A percentile compares a stretch with the other conserved stretches of the same genome.
phyloP scores from a whole-genome alignment of 2,329 filamentous ascomycete species.

The Aspergillus nomiae region DNA sequence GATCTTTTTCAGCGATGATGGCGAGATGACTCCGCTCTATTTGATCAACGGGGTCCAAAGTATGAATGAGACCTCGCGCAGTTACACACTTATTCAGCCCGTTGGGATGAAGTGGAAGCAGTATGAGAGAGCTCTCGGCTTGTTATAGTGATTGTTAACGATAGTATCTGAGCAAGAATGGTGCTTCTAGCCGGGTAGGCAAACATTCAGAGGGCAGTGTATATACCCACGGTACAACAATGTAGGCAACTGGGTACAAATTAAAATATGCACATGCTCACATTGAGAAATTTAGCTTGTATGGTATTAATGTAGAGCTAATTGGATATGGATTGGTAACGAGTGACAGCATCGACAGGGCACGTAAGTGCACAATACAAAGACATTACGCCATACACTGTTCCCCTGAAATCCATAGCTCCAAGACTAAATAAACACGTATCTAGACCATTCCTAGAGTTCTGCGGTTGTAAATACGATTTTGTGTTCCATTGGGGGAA shows the following conservation, averaged over 20 bases:
- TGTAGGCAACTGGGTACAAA: too few species aligned
- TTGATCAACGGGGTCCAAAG: conserved; percentile 53
- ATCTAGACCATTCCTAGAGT: neutral
- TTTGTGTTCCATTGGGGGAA: neutral
- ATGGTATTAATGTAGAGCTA: too few species aligned
- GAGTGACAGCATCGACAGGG: too few species aligned
- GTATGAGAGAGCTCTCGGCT: conserved; percentile 6
- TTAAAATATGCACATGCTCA: too few species aligned
- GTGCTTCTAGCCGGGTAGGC: too few species aligned
- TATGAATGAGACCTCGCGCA: conserved; percentile 30
- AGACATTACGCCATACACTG: too few species aligned
- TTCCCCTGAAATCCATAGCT: too few species aligned
- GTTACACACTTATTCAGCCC: conserved; percentile 48
- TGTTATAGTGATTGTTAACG: neutral
- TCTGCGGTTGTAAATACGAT: neutral
- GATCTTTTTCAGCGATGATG: conserved; percentile 52
- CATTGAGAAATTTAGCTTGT: too few species aligned
- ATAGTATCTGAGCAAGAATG: neutral
- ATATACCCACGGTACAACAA: too few species aligned
- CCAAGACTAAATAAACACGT: neutral
- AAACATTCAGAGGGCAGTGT: too few species aligned
- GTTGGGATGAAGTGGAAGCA: conserved; percentile 26
- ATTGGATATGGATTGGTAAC: too few species aligned
- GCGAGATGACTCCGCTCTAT: conserved; percentile 50
- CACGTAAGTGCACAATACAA: too few species aligned